phyloP scores from a whole-genome alignment of 2,329 filamentous ascomycete species.

The Aspergillus sojae region DNA sequence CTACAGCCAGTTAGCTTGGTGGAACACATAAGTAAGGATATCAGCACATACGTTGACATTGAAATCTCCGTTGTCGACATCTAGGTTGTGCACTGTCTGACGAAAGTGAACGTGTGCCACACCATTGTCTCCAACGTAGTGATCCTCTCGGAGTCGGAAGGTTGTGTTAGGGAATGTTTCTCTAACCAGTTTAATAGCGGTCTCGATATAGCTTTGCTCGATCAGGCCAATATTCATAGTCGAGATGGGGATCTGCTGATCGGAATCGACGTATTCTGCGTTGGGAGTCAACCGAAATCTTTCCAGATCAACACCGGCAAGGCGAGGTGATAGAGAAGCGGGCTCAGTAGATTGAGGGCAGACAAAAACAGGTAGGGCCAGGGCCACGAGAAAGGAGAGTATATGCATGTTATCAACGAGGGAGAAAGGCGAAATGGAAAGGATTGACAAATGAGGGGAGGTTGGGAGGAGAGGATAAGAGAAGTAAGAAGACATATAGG shows the following conservation, averaged over 20 bases:
- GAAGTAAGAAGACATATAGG: neutral
- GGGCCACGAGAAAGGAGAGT: neutral
- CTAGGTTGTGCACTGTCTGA: conserved; percentile 14
- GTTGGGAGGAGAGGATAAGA: neutral
- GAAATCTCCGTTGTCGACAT: conserved; percentile 19
- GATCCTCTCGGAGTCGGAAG: conserved; percentile 16
- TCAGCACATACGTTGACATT: conserved; percentile 17
- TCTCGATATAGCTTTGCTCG: conserved; percentile 12
- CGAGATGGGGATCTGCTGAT: neutral
- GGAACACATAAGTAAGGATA: no score
- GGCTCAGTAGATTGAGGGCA: conserved; percentile 2
- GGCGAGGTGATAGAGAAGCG: neutral
- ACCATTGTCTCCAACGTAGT: conserved; percentile 19
- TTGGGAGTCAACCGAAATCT: conserved; percentile 7
- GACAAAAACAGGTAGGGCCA: conserved; percentile 4
- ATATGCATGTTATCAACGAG: neutral
- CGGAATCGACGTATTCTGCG: conserved; percentile 4
- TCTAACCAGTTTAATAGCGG: conserved; percentile 9
- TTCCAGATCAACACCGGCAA: conserved; percentile 3
- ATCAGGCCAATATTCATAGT: neutral
- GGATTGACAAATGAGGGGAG: neutral
- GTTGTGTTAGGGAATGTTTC: neutral
- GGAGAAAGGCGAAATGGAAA: neutral
- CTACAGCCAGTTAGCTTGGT: conserved; percentile 1
- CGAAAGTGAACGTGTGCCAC: conserved; percentile 19